Base-by-base conservation (phyloP, 2,329 filamentous ascomycete species). In the Ascochyta lentis region DNA sequence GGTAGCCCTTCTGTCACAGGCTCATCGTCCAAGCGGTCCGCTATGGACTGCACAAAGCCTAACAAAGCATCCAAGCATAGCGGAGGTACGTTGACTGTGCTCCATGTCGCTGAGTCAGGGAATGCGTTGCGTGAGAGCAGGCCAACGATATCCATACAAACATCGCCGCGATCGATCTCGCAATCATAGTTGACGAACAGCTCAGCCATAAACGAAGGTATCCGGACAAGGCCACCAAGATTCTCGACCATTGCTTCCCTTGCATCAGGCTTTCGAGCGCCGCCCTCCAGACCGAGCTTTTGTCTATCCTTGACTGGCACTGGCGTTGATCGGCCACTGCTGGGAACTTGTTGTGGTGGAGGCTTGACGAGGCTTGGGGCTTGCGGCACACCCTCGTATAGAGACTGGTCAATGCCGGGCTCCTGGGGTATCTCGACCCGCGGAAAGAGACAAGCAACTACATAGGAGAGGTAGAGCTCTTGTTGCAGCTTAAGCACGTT, bases 181-280 rank as follows among this genome's bases (percentile, higher is more conserved):
- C 94, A 99, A 75, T 99, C 95, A 72, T 98, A 99, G 76, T 99
- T 99, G 76, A 98, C 87, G 72, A 97, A 99, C 7, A 99, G 83
- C 75, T 99, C 96, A 10, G 90, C 87, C 86, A 98, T 92, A 71
- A 96, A 99, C 38, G 88, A 93, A 0, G 95, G 92, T 81, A 99
- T 96, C 38, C 96, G 86, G 34, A 92, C 91, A 56, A 99, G 81
- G 50, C 94, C 92, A 33, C 94, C 93, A 40, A 99, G 89, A 66
- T 91, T 96, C 78, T 99, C 95, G 4, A 99, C 92, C 95, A 99
- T 99, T 29, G 95, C 93, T 80, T 99, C 95, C 64, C 95, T 86
- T 27, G 95, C 93, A 76, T 99, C 96, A 3, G 95, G 95, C 73
- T 96, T 96, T 59, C 95, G 85, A 33, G 91, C 86, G 8, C 94